A percentile compares a stretch with the other conserved stretches of the same genome.
phyloP scores from a whole-genome alignment of 208 protist genomes.

The Angomonas ambiguus region DNA sequence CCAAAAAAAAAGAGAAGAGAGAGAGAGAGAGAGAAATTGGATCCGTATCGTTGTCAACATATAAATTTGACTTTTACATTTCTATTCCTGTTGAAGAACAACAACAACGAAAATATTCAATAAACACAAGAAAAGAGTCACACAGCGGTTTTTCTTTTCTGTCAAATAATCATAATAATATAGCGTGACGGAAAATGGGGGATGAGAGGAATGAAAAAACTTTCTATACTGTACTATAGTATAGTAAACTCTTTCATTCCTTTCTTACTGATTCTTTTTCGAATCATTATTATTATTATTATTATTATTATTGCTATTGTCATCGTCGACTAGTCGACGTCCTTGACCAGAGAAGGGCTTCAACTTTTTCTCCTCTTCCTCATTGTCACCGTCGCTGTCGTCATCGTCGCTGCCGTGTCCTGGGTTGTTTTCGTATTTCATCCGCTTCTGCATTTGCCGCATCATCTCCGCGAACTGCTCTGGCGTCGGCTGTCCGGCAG shows the following conservation, averaged over 20 bases:
- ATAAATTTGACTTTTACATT: neutral
- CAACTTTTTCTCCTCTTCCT: slow-evolving; percentile 1
- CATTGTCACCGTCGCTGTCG: neutral
- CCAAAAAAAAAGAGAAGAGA: neutral
- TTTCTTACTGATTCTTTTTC: no score
- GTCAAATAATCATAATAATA: neutral
- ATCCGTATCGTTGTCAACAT: neutral
- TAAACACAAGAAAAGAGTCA: slow-evolving; percentile 6
- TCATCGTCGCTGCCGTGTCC: neutral
- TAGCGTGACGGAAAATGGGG: neutral
- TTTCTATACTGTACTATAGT: neutral
- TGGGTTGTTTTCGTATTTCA: neutral
- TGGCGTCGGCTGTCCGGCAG: slow-evolving; percentile 19
- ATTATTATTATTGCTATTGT: no score
- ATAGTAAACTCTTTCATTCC: no score
- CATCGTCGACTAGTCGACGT: neutral
- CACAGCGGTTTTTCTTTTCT: neutral
- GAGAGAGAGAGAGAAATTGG: neutral
- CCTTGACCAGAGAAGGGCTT: neutral
- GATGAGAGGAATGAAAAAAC: neutral
- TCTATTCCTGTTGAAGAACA: slow-evolving; percentile 8
- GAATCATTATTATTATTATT: neutral
- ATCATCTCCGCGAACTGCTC: slow-evolving; percentile 17
- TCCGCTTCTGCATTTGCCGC: neutral
- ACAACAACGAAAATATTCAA: slow-evolving; percentile 1